Evolutionary conservation across 495 filamentous ascomycete genomes (phyloP).

Genomic region (Penicillium angulare): DNA sequence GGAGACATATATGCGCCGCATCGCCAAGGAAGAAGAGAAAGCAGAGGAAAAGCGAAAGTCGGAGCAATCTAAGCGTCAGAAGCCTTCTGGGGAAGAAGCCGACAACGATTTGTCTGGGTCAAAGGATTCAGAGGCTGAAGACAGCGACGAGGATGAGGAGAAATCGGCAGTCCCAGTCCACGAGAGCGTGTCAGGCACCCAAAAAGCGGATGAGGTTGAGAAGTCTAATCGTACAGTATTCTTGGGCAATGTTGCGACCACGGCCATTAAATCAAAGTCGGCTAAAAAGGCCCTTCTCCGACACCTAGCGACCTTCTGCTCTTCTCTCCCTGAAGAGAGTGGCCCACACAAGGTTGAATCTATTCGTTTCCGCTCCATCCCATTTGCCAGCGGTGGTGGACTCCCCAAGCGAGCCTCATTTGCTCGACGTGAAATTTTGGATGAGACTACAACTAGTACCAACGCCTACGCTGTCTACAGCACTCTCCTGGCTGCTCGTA

Average conservation of each 20-base stretch:
- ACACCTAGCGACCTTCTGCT: constrained; percentile 61
- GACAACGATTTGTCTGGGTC: constrained; percentile 16
- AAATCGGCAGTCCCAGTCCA: constrained; percentile 50
- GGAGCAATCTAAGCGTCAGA: constrained; percentile 27
- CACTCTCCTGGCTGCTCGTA: constrained; percentile 66
- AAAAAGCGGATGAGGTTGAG: constrained; percentile 60
- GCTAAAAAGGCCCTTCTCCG: constrained; percentile 72
- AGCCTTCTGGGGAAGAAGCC: constrained; percentile 10
- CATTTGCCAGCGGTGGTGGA: constrained; percentile 65
- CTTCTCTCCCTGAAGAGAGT: constrained; percentile 40
- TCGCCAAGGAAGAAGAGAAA: constrained; percentile 59
- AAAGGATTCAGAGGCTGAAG: constrained; percentile 11
- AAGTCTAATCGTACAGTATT: constrained; percentile 92
- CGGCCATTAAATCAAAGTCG: constrained; percentile 76
- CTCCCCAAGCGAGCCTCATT: constrained; percentile 89
- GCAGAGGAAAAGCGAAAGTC: constrained; percentile 40
- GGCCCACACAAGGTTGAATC: constrained; percentile 74
- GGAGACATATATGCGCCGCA: constrained; percentile 71
- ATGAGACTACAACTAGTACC: constrained; percentile 84
- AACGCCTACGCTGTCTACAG: constrained; percentile 93
- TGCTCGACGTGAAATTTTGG: constrained; percentile 76
- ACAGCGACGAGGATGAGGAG: constrained; percentile 28
- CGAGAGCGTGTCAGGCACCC: constrained; percentile 47
- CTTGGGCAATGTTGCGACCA: constrained; percentile 82
- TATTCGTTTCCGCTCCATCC: constrained; percentile 88